Evolutionary conservation across 176 grass and related monocot genomes (phyloP), one percentile per base, ranked within the genome.

Genomic region (Avena eriantha): DNA sequence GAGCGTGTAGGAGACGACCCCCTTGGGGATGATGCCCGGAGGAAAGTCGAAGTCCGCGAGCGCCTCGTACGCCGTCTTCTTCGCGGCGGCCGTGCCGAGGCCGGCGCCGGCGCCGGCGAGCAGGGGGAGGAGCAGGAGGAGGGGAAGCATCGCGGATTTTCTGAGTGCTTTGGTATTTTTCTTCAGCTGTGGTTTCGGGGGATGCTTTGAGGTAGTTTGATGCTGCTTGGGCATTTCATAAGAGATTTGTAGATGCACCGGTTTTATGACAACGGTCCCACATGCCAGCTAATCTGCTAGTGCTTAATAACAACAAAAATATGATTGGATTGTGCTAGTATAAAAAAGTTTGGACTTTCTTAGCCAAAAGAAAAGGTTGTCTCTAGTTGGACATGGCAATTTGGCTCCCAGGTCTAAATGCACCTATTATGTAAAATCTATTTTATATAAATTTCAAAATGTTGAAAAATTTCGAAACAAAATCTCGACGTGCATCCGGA

Each of bases 1-100:
- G 78, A 98, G 92, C 3, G 91, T 84, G 92, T 98, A 98, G 82
- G 84, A 83, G 31, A 85, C 49, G 10, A 86, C 88, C 84, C 92
- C 96, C 72, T 82, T 82, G 9, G 97, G 97, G 36, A 98, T 90
- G 79, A 98, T 91, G 22, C 94, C 97, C 14, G 88, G 84, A 0
- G 96, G 97, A 72, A 98, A 94, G 69, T 93, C 87, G 87, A 86
- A 98, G 18, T 64, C 75, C 43, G 84, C 82, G 0, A 98, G 97
- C 10, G 82, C 97, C 51, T 96, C 84, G 87, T 98, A 98, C 15
- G 97, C 88, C 35, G 90, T 94, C 43, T 73, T 92, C 15, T 88
- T 93, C 10, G 79, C 71, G 48, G 75, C 49, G 56, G 3, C 21
- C 8, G 7, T 11, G 45, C 45, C 45, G 45, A 10, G 9, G 45